Evolutionary conservation across 352 stramenopile genomes (phyloP), one percentile per base, ranked within the genome.

Genomic region (Pythium aristosporum): DNA sequence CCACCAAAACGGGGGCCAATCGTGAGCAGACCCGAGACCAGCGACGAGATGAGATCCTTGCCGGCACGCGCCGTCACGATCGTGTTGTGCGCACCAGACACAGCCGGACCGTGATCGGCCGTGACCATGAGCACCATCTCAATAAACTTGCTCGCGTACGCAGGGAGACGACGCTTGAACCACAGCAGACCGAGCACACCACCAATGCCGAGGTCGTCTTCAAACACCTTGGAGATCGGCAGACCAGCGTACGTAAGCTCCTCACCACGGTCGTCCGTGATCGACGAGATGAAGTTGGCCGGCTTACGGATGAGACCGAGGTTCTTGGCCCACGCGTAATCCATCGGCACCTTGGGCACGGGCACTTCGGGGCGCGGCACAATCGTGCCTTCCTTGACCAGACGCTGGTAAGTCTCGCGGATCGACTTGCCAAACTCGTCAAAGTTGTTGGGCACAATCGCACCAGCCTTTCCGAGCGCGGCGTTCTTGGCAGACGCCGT

Each of bases 111-210:
- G 79, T 99, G 96, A 77, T 99, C 96, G 36, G 96, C 96, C 20
- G 94, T 98, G 39, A 99, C 94, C 94, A 98, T 98, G 21, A 99
- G 81, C 60, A 98, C 92, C 93, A 98, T 98, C 79, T 99, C 96
- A 61, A 99, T 98, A 72, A 99, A 99, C 76, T 97, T 97, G 46
- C 80, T 88, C 18, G 90, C 91, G 78, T 97, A 97, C 37, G 82
- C 43, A 21, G 92, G 91, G 64, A 98, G 69, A 39, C 81, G 76
- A 30, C 96, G 88, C 74, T 97, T 93, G 84, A 99, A 99, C 96
- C 96, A 99, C 36, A 99, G 82, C 57, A 99, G 74, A 20, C 89
- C 95, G 15, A 99, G 79, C 16, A 98, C 96, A 42, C 95, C 96
- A 34, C 96, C 96, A 49, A 99, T 83, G 44, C 95, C 95, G 47